A percentile compares a stretch with the other conserved stretches of the same genome.
Conservation (phyloP, 768 basidiomycete genomes). For the Suillus sp. region DNA sequence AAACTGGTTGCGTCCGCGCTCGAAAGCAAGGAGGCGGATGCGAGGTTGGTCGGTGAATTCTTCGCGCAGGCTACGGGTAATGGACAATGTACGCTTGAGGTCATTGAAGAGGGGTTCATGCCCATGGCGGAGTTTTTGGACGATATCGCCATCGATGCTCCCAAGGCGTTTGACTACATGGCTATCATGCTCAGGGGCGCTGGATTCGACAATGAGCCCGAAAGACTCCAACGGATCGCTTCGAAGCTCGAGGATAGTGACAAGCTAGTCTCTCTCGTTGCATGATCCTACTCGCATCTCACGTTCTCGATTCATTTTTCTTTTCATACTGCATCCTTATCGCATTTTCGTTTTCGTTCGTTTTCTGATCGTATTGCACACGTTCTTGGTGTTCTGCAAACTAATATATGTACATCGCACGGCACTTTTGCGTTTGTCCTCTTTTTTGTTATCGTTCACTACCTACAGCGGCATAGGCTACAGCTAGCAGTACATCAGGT, state of each 20-base stretch:
- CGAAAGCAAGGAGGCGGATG: constrained; percentile 82
- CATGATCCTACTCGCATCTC: not conserved
- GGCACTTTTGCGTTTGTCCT: constrained; percentile 12
- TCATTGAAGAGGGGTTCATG: constrained; percentile 76
- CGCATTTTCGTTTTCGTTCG: not conserved
- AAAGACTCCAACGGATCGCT: constrained; percentile 55
- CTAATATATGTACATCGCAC: constrained; percentile 35
- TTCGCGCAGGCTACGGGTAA: constrained; percentile 66
- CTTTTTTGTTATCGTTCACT: constrained; percentile 22
- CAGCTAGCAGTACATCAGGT: constrained; percentile 15
- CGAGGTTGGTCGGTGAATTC: constrained; percentile 73
- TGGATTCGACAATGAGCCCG: constrained; percentile 58
- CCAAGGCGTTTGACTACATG: constrained; percentile 12
- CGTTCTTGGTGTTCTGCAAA: constrained; percentile 31
- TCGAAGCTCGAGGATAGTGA: constrained; percentile 63
- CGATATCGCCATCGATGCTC: constrained; percentile 65
- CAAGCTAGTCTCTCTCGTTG: constrained; percentile 57
- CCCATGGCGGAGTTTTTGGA: constrained; percentile 77
- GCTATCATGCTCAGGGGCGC: constrained; percentile 75
- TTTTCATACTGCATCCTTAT: constrained; percentile 10
- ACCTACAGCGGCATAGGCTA: constrained; percentile 19
- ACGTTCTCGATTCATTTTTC: constrained; percentile 14
- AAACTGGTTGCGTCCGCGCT: constrained; percentile 73
- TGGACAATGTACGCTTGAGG: constrained; percentile 54
- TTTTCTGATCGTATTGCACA: constrained; percentile 18